Percentiles rank a stretch among this genome's conserved stretches.
Conservation (phyloP, 2,329 filamentous ascomycete species). For the Penicillium brevicompactum region DNA sequence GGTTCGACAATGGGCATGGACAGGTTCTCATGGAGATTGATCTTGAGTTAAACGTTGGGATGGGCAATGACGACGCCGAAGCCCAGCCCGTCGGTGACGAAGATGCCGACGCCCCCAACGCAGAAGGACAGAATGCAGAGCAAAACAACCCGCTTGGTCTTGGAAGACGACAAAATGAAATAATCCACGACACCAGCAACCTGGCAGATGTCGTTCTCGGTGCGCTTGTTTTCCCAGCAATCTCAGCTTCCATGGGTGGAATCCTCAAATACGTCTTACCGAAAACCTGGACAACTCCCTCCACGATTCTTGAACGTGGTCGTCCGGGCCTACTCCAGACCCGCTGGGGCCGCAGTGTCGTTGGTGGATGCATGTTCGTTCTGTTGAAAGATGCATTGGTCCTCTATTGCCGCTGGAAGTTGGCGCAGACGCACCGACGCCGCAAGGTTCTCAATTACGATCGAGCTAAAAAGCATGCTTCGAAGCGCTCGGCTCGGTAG, state of each 20-base stretch:
- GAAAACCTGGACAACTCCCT: constrained; percentile 61
- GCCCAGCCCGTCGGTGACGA: constrained; percentile 26
- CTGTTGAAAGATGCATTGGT: constrained; percentile 72
- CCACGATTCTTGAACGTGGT: constrained; percentile 39
- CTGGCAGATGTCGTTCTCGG: constrained; percentile 65
- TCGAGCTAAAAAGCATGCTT: constrained; percentile 38
- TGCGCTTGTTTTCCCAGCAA: constrained; percentile 76
- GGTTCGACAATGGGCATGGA: constrained; percentile 37
- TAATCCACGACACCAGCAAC: constrained; percentile 56
- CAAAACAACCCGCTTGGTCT: constrained; percentile 32
- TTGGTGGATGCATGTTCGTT: constrained; percentile 86
- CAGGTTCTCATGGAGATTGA: constrained; percentile 53
- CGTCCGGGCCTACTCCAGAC: constrained; percentile 73
- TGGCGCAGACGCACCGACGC: constrained; percentile 50
- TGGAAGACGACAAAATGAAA: constrained; percentile 47
- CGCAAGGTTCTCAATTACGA: constrained; percentile 52
- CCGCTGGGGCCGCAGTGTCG: constrained; percentile 84
- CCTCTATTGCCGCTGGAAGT: constrained; percentile 58
- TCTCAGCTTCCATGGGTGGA: constrained; percentile 78
- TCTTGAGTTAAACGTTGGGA: constrained; percentile 54
- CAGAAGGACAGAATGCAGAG: constrained; percentile 24
- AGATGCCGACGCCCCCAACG: constrained; percentile 26
- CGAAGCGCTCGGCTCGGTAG: constrained; percentile 17
- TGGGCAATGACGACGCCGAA: constrained; percentile 46
- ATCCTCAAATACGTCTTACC: constrained; percentile 71